Percentiles rank a stretch among this genome's conserved stretches.
Conservation (phyloP, 768 basidiomycete species). For the Calocera cornea region DNA sequence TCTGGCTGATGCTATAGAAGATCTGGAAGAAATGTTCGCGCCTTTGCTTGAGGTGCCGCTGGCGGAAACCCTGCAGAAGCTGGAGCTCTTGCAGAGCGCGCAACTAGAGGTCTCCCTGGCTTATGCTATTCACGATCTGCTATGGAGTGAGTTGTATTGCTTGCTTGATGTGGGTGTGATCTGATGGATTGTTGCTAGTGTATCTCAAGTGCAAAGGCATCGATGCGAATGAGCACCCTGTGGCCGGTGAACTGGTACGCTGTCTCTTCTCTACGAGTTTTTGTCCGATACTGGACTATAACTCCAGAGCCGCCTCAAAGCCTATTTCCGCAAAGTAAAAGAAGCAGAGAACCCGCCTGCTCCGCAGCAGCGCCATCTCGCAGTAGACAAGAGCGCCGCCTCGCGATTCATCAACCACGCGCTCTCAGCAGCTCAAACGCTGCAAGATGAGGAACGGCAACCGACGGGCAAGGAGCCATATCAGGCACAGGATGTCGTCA, state of each 20-base stretch:
- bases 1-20: conserved; percentile 34
- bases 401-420: conserved; percentile 57
- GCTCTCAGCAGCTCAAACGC: conserved; percentile 5
- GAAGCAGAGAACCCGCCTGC: conserved; percentile 50
- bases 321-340: conserved; percentile 74
- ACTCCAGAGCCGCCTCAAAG: conserved; percentile 47
- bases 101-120: conserved; percentile 66
- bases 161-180: neutral
- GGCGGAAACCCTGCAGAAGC: conserved; percentile 45
- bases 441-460: conserved; percentile 6
- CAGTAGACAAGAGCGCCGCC: conserved; percentile 69
- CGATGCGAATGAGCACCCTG: conserved; percentile 65
- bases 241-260: conserved; percentile 55
- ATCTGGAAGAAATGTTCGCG: conserved; percentile 51
- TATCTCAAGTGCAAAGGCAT: conserved; percentile 70
- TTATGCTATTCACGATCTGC: conserved; percentile 71
- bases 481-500: neutral
- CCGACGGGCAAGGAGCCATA: neutral
- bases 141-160: conserved; percentile 45
- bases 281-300: conserved; percentile 18
- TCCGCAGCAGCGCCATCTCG: conserved; percentile 26
- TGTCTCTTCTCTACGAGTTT: neutral
- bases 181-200: conserved; percentile 34
- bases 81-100: conserved; percentile 66
- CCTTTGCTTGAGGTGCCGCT: conserved; percentile 56